These are phyloP conservation scores for Monilinia polystroma DNA, from an alignment of 2,329 filamentous ascomycete species.

Conservation along the genomic window DNA sequence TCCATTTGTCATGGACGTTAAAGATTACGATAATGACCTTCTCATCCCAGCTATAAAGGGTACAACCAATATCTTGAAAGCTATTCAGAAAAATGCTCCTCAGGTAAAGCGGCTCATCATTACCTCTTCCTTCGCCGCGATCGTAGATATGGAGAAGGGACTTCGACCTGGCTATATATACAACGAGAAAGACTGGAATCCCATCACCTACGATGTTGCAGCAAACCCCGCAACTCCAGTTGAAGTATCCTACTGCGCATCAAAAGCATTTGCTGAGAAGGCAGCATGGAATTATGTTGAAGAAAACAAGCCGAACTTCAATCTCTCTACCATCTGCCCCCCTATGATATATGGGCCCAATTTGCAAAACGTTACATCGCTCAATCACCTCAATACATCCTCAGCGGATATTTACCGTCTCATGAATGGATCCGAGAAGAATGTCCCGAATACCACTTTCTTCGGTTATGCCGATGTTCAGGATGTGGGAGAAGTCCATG, in stretches of 20 bases:
- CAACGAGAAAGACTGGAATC: conserved; percentile 55
- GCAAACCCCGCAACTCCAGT: conserved; percentile 25
- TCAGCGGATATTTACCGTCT: conserved; percentile 66
- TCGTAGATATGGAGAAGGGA: conserved; percentile 54
- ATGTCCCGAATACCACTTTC: conserved; percentile 51
- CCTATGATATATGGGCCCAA: conserved; percentile 62
- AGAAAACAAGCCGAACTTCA: conserved; percentile 53
- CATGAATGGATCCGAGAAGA: conserved; percentile 57
- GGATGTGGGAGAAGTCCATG: conserved; percentile 61
- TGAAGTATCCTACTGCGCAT: conserved; percentile 37
- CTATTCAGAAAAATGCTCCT: conserved; percentile 44
- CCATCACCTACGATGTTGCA: conserved; percentile 49
- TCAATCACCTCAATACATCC: conserved; percentile 66
- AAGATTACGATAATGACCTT: conserved; percentile 42
- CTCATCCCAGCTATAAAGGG: conserved; percentile 55
- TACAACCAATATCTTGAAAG: conserved; percentile 49
- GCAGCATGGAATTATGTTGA: conserved; percentile 62
- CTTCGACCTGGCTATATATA: conserved; percentile 49
- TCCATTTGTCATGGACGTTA: conserved; percentile 44
- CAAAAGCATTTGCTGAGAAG: conserved; percentile 64
- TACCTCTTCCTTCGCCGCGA: conserved; percentile 63
- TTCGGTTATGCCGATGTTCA: conserved; percentile 56
- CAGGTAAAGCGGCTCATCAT: conserved; percentile 41
- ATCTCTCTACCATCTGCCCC: conserved; percentile 58
- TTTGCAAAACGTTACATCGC: conserved; percentile 57